A percentile compares a stretch with the other conserved stretches of the same genome.
Evolutionary conservation across 495 filamentous ascomycete genomes (phyloP).

Genomic region (Copromyces sp.): DNA sequence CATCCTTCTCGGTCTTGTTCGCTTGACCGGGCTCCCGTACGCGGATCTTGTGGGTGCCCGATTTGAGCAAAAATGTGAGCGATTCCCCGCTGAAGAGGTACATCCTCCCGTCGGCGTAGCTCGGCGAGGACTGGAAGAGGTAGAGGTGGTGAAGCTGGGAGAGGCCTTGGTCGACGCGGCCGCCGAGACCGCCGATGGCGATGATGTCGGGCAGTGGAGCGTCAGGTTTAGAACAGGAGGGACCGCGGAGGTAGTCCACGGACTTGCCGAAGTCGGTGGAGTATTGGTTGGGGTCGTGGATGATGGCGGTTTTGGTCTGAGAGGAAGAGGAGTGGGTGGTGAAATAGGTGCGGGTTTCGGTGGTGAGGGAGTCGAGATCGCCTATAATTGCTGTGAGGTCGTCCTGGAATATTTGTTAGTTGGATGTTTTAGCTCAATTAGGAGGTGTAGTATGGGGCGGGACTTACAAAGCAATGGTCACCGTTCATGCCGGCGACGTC

Average conservation of each 20-base stretch:
- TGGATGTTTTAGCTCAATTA: neutral
- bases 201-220: slow-evolving; percentile 40
- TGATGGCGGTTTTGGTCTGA: slow-evolving; percentile 39
- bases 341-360: slow-evolving; percentile 52
- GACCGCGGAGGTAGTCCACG: slow-evolving; percentile 37
- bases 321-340: slow-evolving; percentile 47
- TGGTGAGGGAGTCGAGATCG: slow-evolving; percentile 74
- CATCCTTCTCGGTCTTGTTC: slow-evolving; percentile 13
- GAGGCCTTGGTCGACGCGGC: slow-evolving; percentile 84
- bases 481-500: slow-evolving; percentile 33
- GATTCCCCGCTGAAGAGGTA: slow-evolving; percentile 70
- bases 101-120: slow-evolving; percentile 37
- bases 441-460: neutral
- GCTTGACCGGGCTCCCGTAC: slow-evolving; percentile 37
- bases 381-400: slow-evolving; percentile 67
- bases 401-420: slow-evolving; percentile 26
- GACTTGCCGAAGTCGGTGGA: slow-evolving; percentile 65
- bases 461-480: slow-evolving; percentile 14
- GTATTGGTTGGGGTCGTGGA: slow-evolving; percentile 65
- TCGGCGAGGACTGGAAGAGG: slow-evolving; percentile 40
- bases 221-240: neutral
- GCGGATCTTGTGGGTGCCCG: slow-evolving; percentile 58
- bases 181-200: slow-evolving; percentile 73
- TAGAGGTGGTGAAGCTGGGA: slow-evolving; percentile 76
- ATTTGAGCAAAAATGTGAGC: slow-evolving; percentile 65